Evolutionary conservation across 345 rosid genomes (phyloP), one percentile per base, ranked within the genome.

Genomic region (Lepidium africanum): DNA sequence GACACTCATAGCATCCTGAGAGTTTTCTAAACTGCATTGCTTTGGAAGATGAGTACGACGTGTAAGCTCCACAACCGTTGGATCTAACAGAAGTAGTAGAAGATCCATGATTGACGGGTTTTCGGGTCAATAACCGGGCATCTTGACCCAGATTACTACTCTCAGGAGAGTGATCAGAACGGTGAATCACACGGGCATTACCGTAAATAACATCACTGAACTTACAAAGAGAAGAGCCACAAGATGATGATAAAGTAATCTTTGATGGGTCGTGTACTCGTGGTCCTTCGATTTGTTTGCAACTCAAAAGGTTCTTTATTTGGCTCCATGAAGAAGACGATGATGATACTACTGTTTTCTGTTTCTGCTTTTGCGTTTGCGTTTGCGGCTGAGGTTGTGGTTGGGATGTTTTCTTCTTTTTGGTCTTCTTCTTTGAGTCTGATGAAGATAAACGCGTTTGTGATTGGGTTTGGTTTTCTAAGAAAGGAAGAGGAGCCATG

Each of bases 281-380:
- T 32, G 92, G 71, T 5, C 82, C 84, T 71, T 93, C 90, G 48
- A 93, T 67, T 75, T 88, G 93, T 69, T 90, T 93, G 86, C 97
- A 93, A 39, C 83, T 84, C 38, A 93, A 80, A 17, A 93, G 77
- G 81, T 88, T 88, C 88, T 90, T 93, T 86, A 93, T 75, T 52
- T 93, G 97, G 81, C 79, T 86, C 98, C 98, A 93, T 48, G 98
- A 89, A 9, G 97, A 87, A 10, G 81, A 43, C 0, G 73, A 69
- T 0, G 67, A 46, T 7, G 54, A 43, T 12, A 63, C 16, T 65
- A 51, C 7, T 57, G 36, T 23, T 2, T 84, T 85, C 19, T 72
- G 73, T 68, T 78, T 76, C 25, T 59, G 75, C 51, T 73, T 72
- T 36, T 64, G 65, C 37, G 65, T 67, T 45, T 81, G 72, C 45